Evolutionary conservation across 2,329 filamentous ascomycete species (phyloP), one percentile per base, ranked within the genome.

Genomic region (Magnaporthiopsis incrustans): DNA sequence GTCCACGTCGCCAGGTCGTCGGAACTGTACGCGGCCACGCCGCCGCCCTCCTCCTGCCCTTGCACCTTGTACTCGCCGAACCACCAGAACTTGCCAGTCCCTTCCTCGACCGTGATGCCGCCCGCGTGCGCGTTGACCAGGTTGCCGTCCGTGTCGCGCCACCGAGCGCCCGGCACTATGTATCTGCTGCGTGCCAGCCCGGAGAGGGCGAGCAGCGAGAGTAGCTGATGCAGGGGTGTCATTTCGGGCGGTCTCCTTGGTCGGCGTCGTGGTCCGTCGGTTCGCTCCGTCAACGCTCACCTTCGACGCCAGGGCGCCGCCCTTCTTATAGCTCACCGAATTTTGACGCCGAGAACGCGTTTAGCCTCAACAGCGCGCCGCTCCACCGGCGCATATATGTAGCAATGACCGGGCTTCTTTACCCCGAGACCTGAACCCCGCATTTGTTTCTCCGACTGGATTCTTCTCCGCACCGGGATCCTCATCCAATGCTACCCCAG

Each of bases 51-150:
- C 10, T 77, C 77, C 66, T 85, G 82, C 0, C 79, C 83, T 67
- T 87, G 72, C 14, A 78, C 73, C 73, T 88, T 88, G 73, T 85
- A 82, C 70, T 88, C 85, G 50, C 85, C 85, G 64, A 87, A 87
- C 78, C 80, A 81, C 73, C 81, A 87, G 70, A 85, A 88, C 65
- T 78, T 82, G 22, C 81, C 81, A 0, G 78, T 78, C 6, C 78
- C 77, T 56, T 81, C 72, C 57, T 87, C 83, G 0, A 82, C 70
- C 0, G 79, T 79, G 8, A 88, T 75, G 15, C 80, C 81, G 1
- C 85, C 85, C 1, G 85, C 85, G 69, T 88, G 85, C 1, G 85
- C 85, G 63, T 85, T 87, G 63, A 87, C 80, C 15, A 86, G 70
- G n/a, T 82, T 79, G 0, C 84, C 84, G 3, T 85, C 78, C 0